Evolutionary conservation across 2,329 filamentous ascomycete species (phyloP), one percentile per base, ranked within the genome.

Genomic region (Trichoderma sp.): DNA sequence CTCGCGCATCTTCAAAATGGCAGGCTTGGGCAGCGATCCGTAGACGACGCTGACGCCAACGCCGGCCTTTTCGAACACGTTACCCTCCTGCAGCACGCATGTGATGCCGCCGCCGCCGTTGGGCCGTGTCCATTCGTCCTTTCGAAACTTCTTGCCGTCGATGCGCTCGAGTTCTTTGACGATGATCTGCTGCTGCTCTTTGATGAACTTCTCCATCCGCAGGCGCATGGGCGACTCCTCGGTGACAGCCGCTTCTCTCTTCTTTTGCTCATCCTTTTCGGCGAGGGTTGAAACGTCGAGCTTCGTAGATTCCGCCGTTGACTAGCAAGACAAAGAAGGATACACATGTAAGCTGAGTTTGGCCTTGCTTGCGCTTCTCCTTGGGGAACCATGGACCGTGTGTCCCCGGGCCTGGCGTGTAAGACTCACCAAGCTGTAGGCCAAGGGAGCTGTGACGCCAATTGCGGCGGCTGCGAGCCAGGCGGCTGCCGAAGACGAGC

Each of bases 31-130:
- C 2, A 99, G 84, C 55, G 89, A 90, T 67, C 95, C 95, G 75
- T 99, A 98, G 57, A 99, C 95, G 67, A 98, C 88, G 65, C 91
- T 96, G 73, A 94, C 93, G 74, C 96, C 97, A 66, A 98, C 93
- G 34, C 95, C 95, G 51, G 91, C 95, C 80, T 99, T 99, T 78
- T 99, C 95, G 73, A 99, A 99, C 58, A 97, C 92, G 68, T 96
- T 94, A 70, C 95, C 93, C 69, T 97, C 93, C 77, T 99, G 95
- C 19, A 99, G 82, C 45, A 99, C 93, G 78, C 93, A 97, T 17
- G 92, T 96, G 71, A 94, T 93, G 69, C 95, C 95, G 64, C 95
- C 95, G 48, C 95, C 95, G 62, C 95, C 95, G 74, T 93, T 89
- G 65, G 91, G 89, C 59, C 95, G 88, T 67, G 87, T 84, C 95